A percentile compares a stretch with the other conserved stretches of the same genome.
These are phyloP conservation scores for Acacia crassicarpa DNA, from an alignment of 306 rosid species.

Conservation along the genomic window DNA sequence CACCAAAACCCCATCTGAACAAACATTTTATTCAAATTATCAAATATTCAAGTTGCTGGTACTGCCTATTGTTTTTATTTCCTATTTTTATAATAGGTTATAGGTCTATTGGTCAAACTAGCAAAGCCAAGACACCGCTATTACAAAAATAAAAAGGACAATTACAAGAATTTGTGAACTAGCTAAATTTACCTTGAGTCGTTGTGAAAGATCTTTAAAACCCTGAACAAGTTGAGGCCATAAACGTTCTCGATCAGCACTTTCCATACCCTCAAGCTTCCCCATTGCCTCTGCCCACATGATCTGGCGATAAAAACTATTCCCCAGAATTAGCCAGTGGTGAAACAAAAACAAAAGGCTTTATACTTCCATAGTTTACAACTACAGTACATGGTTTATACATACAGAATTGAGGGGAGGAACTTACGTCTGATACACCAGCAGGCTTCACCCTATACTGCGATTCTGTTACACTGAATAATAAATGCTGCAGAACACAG, in stretches of 20 bases:
- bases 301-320: constrained; percentile 80
- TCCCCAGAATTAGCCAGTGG: constrained; percentile 46
- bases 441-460: constrained; percentile 83
- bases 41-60: not conserved
- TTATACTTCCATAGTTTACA: not conserved
- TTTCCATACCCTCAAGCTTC: constrained; percentile 95
- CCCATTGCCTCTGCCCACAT: constrained; percentile 99
- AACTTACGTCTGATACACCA: constrained; percentile 94
- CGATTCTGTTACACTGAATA: constrained; percentile 86
- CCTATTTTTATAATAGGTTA: not conserved
- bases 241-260: constrained; percentile 82
- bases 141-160: not conserved
- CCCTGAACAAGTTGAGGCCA: constrained; percentile 97
- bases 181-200: constrained; percentile 66
- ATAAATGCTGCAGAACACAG: constrained; percentile 72
- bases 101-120: not conserved
- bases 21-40: constrained; percentile 7
- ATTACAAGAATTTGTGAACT: constrained; percentile 13
- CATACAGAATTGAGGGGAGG: not conserved
- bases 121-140: not conserved
- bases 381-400: not conserved
- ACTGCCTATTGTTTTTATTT: not conserved
- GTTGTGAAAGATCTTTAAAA: constrained; percentile 91
- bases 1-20: constrained; percentile 1
- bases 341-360: not conserved